Conservation (phyloP, 2,329 filamentous ascomycete genomes). For the Diaporthe batatas region DNA sequence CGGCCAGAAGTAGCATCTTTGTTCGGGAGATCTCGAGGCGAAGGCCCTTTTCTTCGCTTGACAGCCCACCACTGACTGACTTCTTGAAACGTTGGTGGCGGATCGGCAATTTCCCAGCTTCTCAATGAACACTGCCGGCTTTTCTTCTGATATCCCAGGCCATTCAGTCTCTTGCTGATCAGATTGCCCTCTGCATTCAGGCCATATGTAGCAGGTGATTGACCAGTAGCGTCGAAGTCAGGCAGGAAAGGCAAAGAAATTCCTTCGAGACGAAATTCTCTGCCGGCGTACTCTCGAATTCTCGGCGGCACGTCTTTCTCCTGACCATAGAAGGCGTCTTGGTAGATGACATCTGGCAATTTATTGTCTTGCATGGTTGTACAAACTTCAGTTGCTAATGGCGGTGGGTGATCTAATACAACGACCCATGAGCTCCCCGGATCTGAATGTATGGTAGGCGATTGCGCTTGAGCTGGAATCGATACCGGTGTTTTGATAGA, state of each 20-base stretch:
- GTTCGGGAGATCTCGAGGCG: slow-evolving; percentile 35
- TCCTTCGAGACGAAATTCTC: slow-evolving; percentile 84
- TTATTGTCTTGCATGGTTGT: slow-evolving; percentile 69
- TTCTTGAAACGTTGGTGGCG: slow-evolving; percentile 78
- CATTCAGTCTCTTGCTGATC: slow-evolving; percentile 63
- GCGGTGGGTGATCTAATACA: slow-evolving; percentile 51
- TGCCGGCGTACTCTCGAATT: slow-evolving; percentile 85
- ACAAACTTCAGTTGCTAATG: slow-evolving; percentile 59
- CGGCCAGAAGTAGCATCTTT: slow-evolving; percentile 43
- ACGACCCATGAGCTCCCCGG: slow-evolving; percentile 46
- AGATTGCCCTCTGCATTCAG: slow-evolving; percentile 60
- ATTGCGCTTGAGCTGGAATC: not conserved
- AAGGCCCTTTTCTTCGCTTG: slow-evolving; percentile 46
- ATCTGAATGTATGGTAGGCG: not conserved
- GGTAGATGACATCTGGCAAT: slow-evolving; percentile 80
- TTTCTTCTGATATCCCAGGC: slow-evolving; percentile 64
- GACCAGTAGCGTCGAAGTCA: slow-evolving; percentile 76
- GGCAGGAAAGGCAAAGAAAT: slow-evolving; percentile 84
- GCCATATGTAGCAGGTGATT: slow-evolving; percentile 68
- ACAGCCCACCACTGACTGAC: slow-evolving; percentile 77
- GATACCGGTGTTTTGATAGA: not conserved
- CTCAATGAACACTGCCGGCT: slow-evolving; percentile 71
- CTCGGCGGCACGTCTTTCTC: slow-evolving; percentile 86
- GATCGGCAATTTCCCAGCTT: slow-evolving; percentile 81
- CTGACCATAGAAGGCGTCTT: slow-evolving; percentile 87